Evolutionary conservation across 805 yeast genomes (phyloP).

Genomic region (Kazachstania kunashirensis): DNA sequence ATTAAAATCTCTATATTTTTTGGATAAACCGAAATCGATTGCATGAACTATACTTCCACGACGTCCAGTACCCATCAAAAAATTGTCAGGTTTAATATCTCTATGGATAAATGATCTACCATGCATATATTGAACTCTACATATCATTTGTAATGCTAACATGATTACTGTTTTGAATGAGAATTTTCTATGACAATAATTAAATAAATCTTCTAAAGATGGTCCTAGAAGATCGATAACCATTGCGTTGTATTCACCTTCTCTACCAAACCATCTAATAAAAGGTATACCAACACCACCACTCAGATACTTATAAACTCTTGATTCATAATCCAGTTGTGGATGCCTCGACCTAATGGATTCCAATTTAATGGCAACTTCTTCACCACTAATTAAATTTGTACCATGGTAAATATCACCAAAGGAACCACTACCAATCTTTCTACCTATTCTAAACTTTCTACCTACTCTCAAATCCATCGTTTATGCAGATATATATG

Average conservation of each 20-base stretch:
- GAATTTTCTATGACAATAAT: slow-evolving; percentile 89
- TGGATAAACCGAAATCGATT: slow-evolving; percentile 89
- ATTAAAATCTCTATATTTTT: slow-evolving; percentile 88
- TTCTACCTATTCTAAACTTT: slow-evolving; percentile 86
- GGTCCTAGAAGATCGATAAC: slow-evolving; percentile 95
- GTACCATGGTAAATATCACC: slow-evolving; percentile 94
- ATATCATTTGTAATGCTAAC: slow-evolving; percentile 87
- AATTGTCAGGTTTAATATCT: slow-evolving; percentile 80
- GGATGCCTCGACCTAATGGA: slow-evolving; percentile 89
- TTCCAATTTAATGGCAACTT: slow-evolving; percentile 93
- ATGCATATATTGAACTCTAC: slow-evolving; percentile 91
- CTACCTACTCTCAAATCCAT: slow-evolving; percentile 86
- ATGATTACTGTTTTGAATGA: slow-evolving; percentile 87
- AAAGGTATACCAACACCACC: slow-evolving; percentile 98
- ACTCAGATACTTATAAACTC: slow-evolving; percentile 85
- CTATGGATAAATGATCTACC: slow-evolving; percentile 86
- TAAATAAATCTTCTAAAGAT: slow-evolving; percentile 87
- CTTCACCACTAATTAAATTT: slow-evolving; percentile 91
- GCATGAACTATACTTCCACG: slow-evolving; percentile 93
- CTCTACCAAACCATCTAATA: slow-evolving; percentile 94
- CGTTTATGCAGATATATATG: no score
- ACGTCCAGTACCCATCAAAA: slow-evolving; percentile 79
- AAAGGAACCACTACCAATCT: slow-evolving; percentile 94
- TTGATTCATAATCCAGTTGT: slow-evolving; percentile 92
- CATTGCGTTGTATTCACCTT: slow-evolving; percentile 93